Base-by-base conservation (phyloP, 495 filamentous ascomycete species). In the Ascobolus immersus region DNA sequence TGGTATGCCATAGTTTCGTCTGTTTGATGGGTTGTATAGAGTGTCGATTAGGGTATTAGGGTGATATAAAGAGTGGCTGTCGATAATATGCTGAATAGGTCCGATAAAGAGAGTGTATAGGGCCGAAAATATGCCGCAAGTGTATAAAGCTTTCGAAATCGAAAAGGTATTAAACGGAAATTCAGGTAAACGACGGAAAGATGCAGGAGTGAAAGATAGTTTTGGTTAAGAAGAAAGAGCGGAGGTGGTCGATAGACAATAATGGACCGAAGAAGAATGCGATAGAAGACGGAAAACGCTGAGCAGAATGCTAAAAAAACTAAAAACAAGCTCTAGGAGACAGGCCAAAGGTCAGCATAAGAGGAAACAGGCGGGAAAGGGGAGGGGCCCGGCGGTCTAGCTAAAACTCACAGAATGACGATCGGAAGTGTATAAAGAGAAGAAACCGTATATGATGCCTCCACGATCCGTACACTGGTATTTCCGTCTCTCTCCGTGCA, bases 1-100 rank as follows among this genome's bases (percentile, higher is more conserved):
- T 66, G 56, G 57, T 66, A 76, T 40, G 74, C 77, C 82, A 92
- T 93, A 49, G 50, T 72, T 64, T 55, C 31, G 38, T 39, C 38
- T 44, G 41, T 41, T 35, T 35, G 28, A 43, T 35, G 21, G 32
- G 39, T n/a, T n/a, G n/a, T n/a, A n/a, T n/a, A n/a, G 31, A 40
- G 36, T 44, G 28, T 44, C 51, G 37, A 9, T 19, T 30, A n/a
- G 27, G 27, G 30, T 19, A 28, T 39, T 20, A 24, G 14, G 28
- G 4, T n/a, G 28, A 25, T 43, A 39, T 44, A 45, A 38, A 34
- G 45, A 48, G 45, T 42, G 45, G 41, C 44, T 41, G 45, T 40
- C 42, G 42, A 48, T n/a, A n/a, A 37, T 31, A 40, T 32, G 41
- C 39, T 41, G 41, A 48, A 42, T 35, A 32, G n/a, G n/a, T 50